Conservation (phyloP, 2,329 filamentous ascomycete species). For the Myriosclerotinia duriaeana region DNA sequence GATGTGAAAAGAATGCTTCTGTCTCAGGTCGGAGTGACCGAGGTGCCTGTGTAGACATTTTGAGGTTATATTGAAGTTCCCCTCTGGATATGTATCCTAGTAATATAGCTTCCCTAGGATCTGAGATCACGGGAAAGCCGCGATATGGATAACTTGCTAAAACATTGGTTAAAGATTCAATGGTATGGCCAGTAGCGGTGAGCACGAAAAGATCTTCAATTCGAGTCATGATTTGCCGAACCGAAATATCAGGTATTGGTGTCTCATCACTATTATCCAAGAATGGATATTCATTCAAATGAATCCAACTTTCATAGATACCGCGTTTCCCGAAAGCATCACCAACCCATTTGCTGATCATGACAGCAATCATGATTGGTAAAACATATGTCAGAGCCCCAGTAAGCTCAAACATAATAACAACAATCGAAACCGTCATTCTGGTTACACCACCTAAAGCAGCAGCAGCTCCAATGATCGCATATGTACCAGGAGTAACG, state of each 20-base stretch:
- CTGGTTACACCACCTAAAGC: slow-evolving; percentile 91
- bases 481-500: slow-evolving; percentile 92
- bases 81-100: slow-evolving; percentile 93
- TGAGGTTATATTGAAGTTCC: slow-evolving; percentile 80
- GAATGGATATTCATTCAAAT: slow-evolving; percentile 92
- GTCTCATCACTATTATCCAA: slow-evolving; percentile 85
- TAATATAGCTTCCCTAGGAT: slow-evolving; percentile 72
- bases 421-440: slow-evolving; percentile 97
- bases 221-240: slow-evolving; percentile 87
- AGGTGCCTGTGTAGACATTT: slow-evolving; percentile 55
- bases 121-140: slow-evolving; percentile 86
- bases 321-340: slow-evolving; percentile 90
- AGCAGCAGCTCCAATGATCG: slow-evolving; percentile 91
- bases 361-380: slow-evolving; percentile 98
- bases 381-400: slow-evolving; percentile 94
- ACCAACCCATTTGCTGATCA: slow-evolving; percentile 97
- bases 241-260: slow-evolving; percentile 77
- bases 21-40: slow-evolving; percentile 66
- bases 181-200: slow-evolving; percentile 83
- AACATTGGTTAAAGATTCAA: slow-evolving; percentile 69
- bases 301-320: slow-evolving; percentile 98
- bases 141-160: slow-evolving; percentile 76
- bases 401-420: slow-evolving; percentile 99
- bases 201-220: slow-evolving; percentile 88
- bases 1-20: slow-evolving; percentile 81